These are phyloP conservation scores for Aspergillus tanneri DNA, from an alignment of 2,329 filamentous ascomycete genomes.

Conservation along the genomic window DNA sequence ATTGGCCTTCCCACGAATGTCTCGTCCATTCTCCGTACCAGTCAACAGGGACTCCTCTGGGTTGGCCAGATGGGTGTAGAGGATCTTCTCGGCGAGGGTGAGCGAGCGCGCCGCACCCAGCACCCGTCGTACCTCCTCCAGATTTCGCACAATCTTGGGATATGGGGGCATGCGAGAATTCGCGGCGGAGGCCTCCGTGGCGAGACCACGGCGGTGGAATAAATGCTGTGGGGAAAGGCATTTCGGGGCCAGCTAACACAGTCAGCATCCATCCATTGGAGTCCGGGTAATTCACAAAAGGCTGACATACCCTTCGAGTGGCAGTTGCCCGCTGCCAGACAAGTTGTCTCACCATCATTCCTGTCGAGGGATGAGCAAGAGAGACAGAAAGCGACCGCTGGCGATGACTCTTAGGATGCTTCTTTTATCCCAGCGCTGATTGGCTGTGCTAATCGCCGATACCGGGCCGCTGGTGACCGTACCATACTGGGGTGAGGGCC, in stretches of 20 bases:
- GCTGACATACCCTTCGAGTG: constrained; percentile 37
- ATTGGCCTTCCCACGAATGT: constrained; percentile 84
- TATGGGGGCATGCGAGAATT: constrained; percentile 72
- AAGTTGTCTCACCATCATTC: constrained; percentile 41
- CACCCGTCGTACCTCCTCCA: constrained; percentile 71
- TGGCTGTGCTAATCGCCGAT: not conserved
- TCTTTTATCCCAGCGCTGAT: not conserved
- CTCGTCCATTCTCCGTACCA: constrained; percentile 77
- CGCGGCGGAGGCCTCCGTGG: constrained; percentile 34
- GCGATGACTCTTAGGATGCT: not conserved
- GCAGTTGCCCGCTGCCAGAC: constrained; percentile 40
- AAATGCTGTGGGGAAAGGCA: constrained; percentile 35
- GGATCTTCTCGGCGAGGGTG: constrained; percentile 94
- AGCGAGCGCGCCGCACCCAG: constrained; percentile 64
- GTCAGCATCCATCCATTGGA: constrained; percentile 8
- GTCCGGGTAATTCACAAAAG: not conserved
- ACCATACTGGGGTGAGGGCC: not conserved
- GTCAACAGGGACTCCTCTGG: constrained; percentile 82
- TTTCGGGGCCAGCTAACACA: constrained; percentile 31
- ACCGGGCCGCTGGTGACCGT: not conserved
- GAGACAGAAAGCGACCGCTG: constrained; percentile 2
- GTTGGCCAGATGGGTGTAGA: constrained; percentile 92
- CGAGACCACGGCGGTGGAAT: constrained; percentile 34
- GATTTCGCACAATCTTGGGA: constrained; percentile 73
- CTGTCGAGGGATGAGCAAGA: constrained; percentile 13